Evolutionary conservation across 176 grass and related monocot genomes (phyloP).

Genomic region (Neostapfia colusana): DNA sequence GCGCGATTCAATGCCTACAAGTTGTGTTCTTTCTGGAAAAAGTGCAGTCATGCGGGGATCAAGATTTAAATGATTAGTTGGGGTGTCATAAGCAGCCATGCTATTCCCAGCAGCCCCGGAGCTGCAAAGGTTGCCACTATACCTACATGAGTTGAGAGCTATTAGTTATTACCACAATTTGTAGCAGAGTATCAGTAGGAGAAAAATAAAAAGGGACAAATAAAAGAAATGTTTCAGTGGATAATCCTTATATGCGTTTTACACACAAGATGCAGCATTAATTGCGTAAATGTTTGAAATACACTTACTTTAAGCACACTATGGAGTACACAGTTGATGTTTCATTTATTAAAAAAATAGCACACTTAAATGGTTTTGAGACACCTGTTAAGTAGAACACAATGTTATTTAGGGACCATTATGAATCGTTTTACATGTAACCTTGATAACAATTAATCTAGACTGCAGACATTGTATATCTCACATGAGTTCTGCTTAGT

Average conservation of each 20-base stretch:
- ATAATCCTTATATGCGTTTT: not conserved
- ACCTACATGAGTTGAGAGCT: not conserved
- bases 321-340: not conserved
- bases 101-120: conserved; percentile 14
- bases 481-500: not conserved
- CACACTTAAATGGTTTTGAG: not conserved
- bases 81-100: not conserved
- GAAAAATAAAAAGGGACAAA: not conserved
- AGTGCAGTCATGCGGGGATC: not conserved
- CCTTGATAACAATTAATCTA: not conserved
- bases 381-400: not conserved
- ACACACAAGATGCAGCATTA: not conserved
- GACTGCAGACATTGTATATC: not conserved
- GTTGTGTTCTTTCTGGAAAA: conserved; percentile 27
- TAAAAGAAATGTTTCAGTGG: not conserved
- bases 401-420: not conserved
- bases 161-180: not conserved
- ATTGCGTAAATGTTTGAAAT: not conserved
- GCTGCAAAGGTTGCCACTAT: conserved; percentile 27
- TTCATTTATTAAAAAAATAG: not conserved
- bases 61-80: not conserved
- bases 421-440: not conserved
- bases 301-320: not conserved
- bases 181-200: not conserved
- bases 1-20: conserved; percentile 40